These are phyloP conservation scores for Melampsora larici-populina DNA, from an alignment of 1,284 basidiomycete genomes.

Conservation along the genomic window DNA sequence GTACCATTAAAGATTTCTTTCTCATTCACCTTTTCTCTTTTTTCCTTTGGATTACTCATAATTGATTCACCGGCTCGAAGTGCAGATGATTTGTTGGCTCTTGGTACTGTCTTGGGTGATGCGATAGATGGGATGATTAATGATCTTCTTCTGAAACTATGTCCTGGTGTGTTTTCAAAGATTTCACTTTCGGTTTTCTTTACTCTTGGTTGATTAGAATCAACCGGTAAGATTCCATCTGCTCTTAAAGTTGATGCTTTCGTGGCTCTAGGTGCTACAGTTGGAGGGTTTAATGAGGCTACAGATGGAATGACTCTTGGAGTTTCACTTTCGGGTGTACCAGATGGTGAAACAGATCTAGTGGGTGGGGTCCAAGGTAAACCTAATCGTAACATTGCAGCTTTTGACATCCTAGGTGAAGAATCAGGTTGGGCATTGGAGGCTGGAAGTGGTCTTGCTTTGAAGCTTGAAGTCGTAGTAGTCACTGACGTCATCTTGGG, in stretches of 20 bases:
- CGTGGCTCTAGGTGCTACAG: conserved; percentile 1
- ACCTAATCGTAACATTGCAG: conserved; percentile 27
- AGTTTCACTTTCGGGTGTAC: neutral
- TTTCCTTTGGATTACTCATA: neutral
- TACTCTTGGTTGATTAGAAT: neutral
- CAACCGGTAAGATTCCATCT: neutral
- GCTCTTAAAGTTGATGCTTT: conserved; percentile 23
- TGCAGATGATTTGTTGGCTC: conserved; percentile 17
- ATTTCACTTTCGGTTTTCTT: conserved; percentile 14
- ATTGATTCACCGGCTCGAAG: neutral
- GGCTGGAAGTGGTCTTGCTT: conserved; percentile 9
- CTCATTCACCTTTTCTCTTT: too few species aligned
- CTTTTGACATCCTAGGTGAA: conserved; percentile 21
- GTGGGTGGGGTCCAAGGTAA: conserved; percentile 18
- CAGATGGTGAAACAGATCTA: neutral
- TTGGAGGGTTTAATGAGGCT: conserved; percentile 9
- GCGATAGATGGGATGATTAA: conserved; percentile 18
- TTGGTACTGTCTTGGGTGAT: conserved; percentile 9
- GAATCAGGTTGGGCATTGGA: neutral
- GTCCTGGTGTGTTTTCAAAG: conserved; percentile 33
- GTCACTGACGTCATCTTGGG: neutral
- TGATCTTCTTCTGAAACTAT: conserved; percentile 20
- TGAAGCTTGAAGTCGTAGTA: neutral
- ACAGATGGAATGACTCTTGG: neutral
- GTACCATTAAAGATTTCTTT: neutral